Conservation (phyloP, 2,329 filamentous ascomycete species). For the Botrytis elliptica region DNA sequence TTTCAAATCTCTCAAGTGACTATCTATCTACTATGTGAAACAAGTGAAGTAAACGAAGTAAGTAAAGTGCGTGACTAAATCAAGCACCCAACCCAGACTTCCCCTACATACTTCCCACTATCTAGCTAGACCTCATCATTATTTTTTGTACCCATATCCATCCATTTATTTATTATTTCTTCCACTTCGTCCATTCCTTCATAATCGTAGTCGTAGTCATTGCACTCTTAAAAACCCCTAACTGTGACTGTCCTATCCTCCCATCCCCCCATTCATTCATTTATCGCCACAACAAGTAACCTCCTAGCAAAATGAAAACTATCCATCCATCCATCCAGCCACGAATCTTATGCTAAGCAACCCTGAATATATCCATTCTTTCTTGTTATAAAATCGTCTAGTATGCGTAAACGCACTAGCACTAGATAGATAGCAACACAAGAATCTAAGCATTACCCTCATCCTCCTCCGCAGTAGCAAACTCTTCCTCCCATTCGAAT, state of each 20-base stretch:
- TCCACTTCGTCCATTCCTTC: background rate
- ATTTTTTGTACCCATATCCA: background rate
- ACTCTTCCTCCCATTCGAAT: constrained; percentile 7
- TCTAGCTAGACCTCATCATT: background rate
- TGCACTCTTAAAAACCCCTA: background rate
- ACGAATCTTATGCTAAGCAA: too few species aligned
- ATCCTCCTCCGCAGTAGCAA: background rate
- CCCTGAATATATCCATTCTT: background rate
- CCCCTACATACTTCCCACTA: background rate
- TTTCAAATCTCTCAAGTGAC: background rate
- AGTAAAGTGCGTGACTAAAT: background rate
- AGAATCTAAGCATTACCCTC: background rate
- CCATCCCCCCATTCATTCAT: too few species aligned
- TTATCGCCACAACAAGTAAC: too few species aligned
- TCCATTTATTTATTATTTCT: background rate
- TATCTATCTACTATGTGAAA: background rate
- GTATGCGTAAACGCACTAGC: background rate
- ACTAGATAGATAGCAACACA: background rate
- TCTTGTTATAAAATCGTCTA: rapidly evolving
- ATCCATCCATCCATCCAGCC: too few species aligned
- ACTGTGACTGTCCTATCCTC: background rate
- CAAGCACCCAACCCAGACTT: background rate
- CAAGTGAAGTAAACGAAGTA: background rate
- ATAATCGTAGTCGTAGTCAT: too few species aligned
- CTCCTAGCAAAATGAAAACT: too few species aligned